phyloP scores from a whole-genome alignment of 2,329 filamentous ascomycete species.

The Hymenoscyphus fraxineus region DNA sequence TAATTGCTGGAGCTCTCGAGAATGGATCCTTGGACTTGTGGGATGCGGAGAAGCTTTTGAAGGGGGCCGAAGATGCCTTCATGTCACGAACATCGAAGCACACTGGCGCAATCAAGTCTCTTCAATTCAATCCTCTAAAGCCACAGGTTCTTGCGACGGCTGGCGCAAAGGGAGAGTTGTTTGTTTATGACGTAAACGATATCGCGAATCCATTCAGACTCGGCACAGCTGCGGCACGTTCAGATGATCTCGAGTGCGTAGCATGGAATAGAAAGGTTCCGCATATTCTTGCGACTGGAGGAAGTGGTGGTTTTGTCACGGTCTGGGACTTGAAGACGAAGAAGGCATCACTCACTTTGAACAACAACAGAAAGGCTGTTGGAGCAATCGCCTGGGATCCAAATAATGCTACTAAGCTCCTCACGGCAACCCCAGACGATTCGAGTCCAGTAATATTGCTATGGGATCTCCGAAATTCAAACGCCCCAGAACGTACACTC shows the following conservation, averaged over 20 bases:
- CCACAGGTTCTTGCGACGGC: slow-evolving; percentile 89
- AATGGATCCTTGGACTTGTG: slow-evolving; percentile 91
- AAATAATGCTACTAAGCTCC: slow-evolving; percentile 86
- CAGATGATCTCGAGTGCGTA: slow-evolving; percentile 92
- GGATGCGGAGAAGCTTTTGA: slow-evolving; percentile 71
- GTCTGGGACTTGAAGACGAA: slow-evolving; percentile 99
- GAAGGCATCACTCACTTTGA: slow-evolving; percentile 93
- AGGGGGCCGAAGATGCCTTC: slow-evolving; percentile 64
- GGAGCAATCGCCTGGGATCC: slow-evolving; percentile 98
- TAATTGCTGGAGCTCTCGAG: slow-evolving; percentile 93
- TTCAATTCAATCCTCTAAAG: slow-evolving; percentile 94
- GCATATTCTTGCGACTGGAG: slow-evolving; percentile 92
- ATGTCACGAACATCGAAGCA: slow-evolving; percentile 88
- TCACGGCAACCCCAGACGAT: slow-evolving; percentile 89
- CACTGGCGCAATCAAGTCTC: slow-evolving; percentile 83
- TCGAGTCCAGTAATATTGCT: slow-evolving; percentile 82
- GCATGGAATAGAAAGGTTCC: slow-evolving; percentile 99
- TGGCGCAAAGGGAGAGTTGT: slow-evolving; percentile 92
- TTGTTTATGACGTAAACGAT: slow-evolving; percentile 92
- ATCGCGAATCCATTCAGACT: slow-evolving; percentile 82
- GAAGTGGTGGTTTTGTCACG: slow-evolving; percentile 89
- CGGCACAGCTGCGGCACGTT: slow-evolving; percentile 80
- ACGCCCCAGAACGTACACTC: slow-evolving; percentile 84
- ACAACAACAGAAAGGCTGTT: slow-evolving; percentile 88
- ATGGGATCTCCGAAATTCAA: slow-evolving; percentile 95